Percentiles rank a stretch among this genome's conserved stretches.
These are phyloP conservation scores for Verticillium isaacii DNA, from an alignment of 2,329 filamentous ascomycete genomes.

Conservation along the genomic window DNA sequence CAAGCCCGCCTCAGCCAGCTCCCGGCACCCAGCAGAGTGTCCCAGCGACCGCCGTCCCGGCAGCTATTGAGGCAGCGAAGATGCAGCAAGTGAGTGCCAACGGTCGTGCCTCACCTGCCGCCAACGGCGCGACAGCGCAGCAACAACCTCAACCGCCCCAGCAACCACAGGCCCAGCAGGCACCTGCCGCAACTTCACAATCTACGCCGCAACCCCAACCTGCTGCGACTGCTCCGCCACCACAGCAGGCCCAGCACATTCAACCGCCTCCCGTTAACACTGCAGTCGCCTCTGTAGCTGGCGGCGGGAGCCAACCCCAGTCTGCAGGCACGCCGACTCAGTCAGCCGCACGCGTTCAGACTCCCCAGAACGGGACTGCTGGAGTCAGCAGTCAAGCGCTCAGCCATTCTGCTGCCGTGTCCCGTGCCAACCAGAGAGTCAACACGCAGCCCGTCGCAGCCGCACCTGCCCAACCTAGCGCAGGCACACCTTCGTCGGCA, in stretches of 20 bases:
- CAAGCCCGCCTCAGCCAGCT: background rate
- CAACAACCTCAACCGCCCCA: conserved; percentile 20
- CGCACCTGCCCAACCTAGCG: conserved; percentile 26
- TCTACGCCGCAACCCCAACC: conserved; percentile 18
- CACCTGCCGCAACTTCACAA: conserved; percentile 9
- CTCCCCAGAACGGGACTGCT: conserved; percentile 40
- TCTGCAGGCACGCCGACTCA: conserved; percentile 45
- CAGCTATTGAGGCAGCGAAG: conserved; percentile 39
- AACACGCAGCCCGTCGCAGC: conserved; percentile 11
- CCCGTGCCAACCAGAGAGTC: conserved; percentile 39
- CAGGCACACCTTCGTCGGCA: conserved; percentile 23
- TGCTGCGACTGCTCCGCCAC: conserved; percentile 11
- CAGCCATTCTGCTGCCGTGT: conserved; percentile 45
- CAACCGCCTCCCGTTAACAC: background rate
- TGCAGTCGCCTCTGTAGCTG: conserved; percentile 2
- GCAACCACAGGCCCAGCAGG: conserved; percentile 17
- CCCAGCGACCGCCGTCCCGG: background rate
- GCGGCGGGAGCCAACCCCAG: conserved; percentile 29
- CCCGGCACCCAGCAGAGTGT: background rate
- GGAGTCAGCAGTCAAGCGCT: conserved; percentile 34
- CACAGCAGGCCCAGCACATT: conserved; percentile 1
- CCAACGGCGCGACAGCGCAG: conserved; percentile 19
- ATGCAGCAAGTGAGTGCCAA: conserved; percentile 29
- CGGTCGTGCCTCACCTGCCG: conserved; percentile 21
- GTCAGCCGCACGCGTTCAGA: conserved; percentile 40